Base-by-base conservation (phyloP, 2,329 filamentous ascomycete species). In the Fusarium caatingaense region DNA sequence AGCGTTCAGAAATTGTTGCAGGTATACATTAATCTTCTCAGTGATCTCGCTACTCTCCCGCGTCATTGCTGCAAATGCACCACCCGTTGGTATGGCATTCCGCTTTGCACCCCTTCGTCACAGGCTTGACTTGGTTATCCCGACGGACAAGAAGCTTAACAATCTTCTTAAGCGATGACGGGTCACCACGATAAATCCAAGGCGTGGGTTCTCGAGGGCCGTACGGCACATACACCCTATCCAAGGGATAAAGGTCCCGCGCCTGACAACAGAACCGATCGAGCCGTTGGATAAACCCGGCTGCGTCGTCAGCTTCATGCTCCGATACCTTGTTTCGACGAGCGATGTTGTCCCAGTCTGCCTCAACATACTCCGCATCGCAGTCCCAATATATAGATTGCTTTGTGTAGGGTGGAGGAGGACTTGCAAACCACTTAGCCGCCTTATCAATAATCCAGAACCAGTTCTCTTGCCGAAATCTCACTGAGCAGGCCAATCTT, bases 371-470 rank as follows among this genome's bases (percentile, higher is more conserved):
- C 18, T 66, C 48, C 11, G 4, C 30, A 9, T 60, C 44, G n/a
- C 48, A 60, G 48, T 54, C 63, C 2, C 16, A 34, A 45, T 45
- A 59, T 12, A 55, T 25, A 55, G 15, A 10, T 18, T 16, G 21
- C 25, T 8, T 10, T 41, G 5, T 8, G 25, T 23, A 10, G 8
- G 1, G 13, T 8, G 25, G 20, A 8, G 8, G 2, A 4, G 30
- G 13, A n/a, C 12, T 12, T 8, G 4, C 40, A 8, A 11, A n/a
- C 58, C 58, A 63, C 23, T 11, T 42, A 4, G 50, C 34, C 13
- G 18, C 18, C 9, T 63, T 57, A 21, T 57, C 58, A 32, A 57
- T 40, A 20, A 64, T 28, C 58, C 58, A 63, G n/a, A 64, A 16
- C 30, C 1, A 32, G 2, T 40, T 5, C 21, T 28, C 8, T 7